These are phyloP conservation scores for Mycena galopus DNA, from an alignment of 768 basidiomycete species.

Conservation along the genomic window DNA sequence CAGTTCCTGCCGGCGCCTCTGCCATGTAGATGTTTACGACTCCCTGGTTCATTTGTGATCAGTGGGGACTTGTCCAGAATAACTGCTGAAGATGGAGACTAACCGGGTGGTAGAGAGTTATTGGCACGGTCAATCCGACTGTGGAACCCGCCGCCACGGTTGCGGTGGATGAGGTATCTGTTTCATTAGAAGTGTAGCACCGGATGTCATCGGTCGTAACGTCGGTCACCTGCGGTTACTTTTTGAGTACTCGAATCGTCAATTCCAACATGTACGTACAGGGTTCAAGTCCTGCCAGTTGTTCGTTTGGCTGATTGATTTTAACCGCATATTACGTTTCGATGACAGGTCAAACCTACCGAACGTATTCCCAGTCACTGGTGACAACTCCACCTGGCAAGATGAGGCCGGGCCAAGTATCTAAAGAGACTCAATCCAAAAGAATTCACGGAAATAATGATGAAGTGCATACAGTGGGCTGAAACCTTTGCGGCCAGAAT, in stretches of 20 bases:
- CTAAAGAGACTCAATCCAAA: constrained; percentile 18
- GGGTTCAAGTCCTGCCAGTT: constrained; percentile 31
- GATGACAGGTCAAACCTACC: constrained; percentile 4
- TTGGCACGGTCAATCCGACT: constrained; percentile 34
- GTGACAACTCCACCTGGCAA: constrained; percentile 38
- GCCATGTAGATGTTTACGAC: constrained; percentile 33
- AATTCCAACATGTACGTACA: not conserved
- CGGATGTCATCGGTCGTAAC: constrained; percentile 23
- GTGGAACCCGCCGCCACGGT: constrained; percentile 46
- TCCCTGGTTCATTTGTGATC: not conserved
- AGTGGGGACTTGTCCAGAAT: not conserved
- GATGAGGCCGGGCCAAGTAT: constrained; percentile 44
- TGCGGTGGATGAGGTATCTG: constrained; percentile 43
- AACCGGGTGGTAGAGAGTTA: constrained; percentile 14
- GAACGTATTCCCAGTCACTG: constrained; percentile 40
- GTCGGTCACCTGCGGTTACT: constrained; percentile 5
- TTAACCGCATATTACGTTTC: not conserved
- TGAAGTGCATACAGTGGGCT: constrained; percentile 23
- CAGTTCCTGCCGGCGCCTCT: constrained; percentile 22
- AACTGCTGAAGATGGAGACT: not conserved
- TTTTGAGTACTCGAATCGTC: not conserved
- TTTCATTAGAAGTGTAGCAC: constrained; percentile 22
- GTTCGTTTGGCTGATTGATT: constrained; percentile 25
- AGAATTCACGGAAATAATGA: not conserved
- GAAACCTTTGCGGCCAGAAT: constrained; percentile 18